Conservation (phyloP, 306 rosid genomes). For the Fagus crenata region DNA sequence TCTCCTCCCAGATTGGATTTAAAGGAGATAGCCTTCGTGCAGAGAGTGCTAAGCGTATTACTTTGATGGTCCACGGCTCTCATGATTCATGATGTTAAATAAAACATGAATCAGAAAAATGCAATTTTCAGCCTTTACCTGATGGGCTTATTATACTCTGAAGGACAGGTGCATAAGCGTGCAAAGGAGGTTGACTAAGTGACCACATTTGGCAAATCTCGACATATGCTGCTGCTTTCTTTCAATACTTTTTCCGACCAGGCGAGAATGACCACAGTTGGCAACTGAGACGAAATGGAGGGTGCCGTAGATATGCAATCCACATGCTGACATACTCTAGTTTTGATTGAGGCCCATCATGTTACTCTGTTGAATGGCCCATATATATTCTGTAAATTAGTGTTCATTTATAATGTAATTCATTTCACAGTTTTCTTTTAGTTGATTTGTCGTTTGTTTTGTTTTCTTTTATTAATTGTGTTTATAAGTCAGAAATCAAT, state of each 20-base stretch:
- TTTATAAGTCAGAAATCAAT: background rate
- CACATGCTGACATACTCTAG: constrained; percentile 39
- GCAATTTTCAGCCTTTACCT: constrained; percentile 38
- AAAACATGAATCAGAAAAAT: constrained; percentile 38
- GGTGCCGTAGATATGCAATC: constrained; percentile 32
- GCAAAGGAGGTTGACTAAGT: constrained; percentile 44
- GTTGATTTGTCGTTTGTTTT: background rate
- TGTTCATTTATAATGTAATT: constrained; percentile 43
- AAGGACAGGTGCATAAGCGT: constrained; percentile 47
- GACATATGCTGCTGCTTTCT: constrained; percentile 27
- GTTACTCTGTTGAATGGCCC: constrained; percentile 37
- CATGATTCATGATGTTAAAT: constrained; percentile 66
- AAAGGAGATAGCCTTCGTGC: constrained; percentile 73
- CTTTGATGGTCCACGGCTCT: constrained; percentile 69
- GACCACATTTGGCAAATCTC: constrained; percentile 3
- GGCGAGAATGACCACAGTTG: constrained; percentile 30
- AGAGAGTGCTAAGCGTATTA: constrained; percentile 72
- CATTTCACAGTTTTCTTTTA: constrained; percentile 12
- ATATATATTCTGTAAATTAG: constrained; percentile 47
- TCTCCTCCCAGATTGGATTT: constrained; percentile 61
- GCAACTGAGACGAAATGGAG: constrained; percentile 29
- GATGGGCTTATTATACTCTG: constrained; percentile 47
- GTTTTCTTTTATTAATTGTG: background rate
- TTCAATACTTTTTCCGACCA: constrained; percentile 27
- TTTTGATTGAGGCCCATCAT: constrained; percentile 48